Evolutionary conservation across 208 protist species (phyloP), one percentile per base, ranked within the genome.

Genomic region (Phytomonas sp.): DNA sequence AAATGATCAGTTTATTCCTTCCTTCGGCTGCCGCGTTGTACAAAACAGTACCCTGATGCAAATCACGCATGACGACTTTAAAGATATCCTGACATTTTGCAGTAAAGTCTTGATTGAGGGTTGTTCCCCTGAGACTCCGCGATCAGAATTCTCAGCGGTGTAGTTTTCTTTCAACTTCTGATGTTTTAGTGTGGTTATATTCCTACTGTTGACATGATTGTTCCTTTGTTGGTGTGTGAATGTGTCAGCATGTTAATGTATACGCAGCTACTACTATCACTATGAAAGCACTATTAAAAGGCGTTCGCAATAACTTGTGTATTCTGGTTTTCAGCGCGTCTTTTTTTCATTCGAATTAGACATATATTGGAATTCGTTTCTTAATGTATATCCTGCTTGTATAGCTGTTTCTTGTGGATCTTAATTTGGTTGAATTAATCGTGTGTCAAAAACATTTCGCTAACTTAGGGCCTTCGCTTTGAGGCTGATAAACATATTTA

Each of bases 1-100:
- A 29, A 77, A 68, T 29, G 78, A 89, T 28, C 32, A 82, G 29
- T 94, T 89, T 63, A 75, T 93, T 26, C 91, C 91, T 29, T 85
- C 74, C 2, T 96, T 96, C 77, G 93, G 85, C 77, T 96, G 91
- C 70, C 86, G 91, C 60, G 87, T 96, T 7, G 87, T 96, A 53
- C 88, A 94, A 68, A 85, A 94, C 70, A 84, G 83, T 17, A 89
- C 81, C 31, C 68, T 96, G 20, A 73, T 96, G 77, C 91, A 96
- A 65, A 94, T 96, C 68, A 89, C 91, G 7, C 73, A 76, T 20
- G 81, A 81, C 60, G 77, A 78, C 26, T 96, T 84, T 32, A 67
- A 71, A 34, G 74, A 85, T 13, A 89, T 96, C 36, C 62, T 93
- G 23, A 79, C 72, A 2, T 70, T 74, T 4, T 86, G 77, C 71